These are phyloP conservation scores for Craspedostauros australis DNA, from an alignment of 108 stramenopile genomes.

Conservation along the genomic window DNA sequence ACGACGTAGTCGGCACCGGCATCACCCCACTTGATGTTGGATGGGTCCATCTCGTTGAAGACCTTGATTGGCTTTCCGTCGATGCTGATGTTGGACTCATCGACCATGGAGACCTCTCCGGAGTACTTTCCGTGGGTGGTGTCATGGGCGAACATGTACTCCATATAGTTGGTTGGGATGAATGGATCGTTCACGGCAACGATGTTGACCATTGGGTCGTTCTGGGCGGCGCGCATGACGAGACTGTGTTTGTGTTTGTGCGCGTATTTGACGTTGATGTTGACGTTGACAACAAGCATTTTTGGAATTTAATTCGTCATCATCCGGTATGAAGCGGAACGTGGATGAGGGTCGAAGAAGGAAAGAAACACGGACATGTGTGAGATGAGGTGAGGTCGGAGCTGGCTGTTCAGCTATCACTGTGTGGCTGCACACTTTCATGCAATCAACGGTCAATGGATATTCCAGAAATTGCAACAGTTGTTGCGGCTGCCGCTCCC, in stretches of 20 bases:
- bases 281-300: too few relatives aligned
- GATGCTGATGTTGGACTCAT: constrained; percentile 54
- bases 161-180: constrained; percentile 86
- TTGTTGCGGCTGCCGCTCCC: too few relatives aligned
- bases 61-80: constrained; percentile 81
- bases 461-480: constrained; percentile 61
- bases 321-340: too few relatives aligned
- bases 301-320: too few relatives aligned
- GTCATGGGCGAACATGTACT: constrained; percentile 94
- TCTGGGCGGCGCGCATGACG: constrained; percentile 91
- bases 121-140: constrained; percentile 88
- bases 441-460: too few relatives aligned
- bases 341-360: too few relatives aligned
- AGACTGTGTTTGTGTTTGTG: too few relatives aligned
- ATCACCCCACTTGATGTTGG: constrained; percentile 89
- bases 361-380: too few relatives aligned
- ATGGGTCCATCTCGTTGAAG: constrained; percentile 91
- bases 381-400: too few relatives aligned
- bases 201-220: constrained; percentile 85
- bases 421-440: too few relatives aligned
- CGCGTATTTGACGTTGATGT: too few relatives aligned
- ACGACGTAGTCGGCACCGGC: constrained; percentile 94
- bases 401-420: too few relatives aligned
- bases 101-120: constrained; percentile 55
- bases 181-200: constrained; percentile 97